A percentile compares a stretch with the other conserved stretches of the same genome.
Conservation (phyloP, 2,329 filamentous ascomycete species). For the Hypomyces perniciosus region DNA sequence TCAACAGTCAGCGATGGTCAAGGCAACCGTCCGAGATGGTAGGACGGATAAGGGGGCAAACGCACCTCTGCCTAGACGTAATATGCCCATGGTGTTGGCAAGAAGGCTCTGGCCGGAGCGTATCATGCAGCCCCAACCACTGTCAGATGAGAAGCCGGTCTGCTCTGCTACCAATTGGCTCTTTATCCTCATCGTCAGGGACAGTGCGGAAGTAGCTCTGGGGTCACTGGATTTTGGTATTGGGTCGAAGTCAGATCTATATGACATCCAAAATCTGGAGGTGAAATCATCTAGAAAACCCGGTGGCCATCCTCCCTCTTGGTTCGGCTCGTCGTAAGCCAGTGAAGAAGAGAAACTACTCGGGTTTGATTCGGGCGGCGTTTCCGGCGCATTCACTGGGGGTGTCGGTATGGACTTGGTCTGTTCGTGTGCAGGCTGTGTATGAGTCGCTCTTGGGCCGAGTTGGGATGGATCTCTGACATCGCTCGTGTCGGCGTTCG, state of each 20-base stretch:
- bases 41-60: background rate
- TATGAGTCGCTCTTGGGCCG: background rate
- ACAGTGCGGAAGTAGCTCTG: slow-evolving; percentile 64
- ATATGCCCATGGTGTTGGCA: slow-evolving; percentile 72
- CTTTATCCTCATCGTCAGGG: slow-evolving; percentile 76
- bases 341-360: slow-evolving; percentile 49
- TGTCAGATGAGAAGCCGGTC: slow-evolving; percentile 82
- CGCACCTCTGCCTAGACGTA: slow-evolving; percentile 73
- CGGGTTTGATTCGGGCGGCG: slow-evolving; percentile 42
- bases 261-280: slow-evolving; percentile 92
- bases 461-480: slow-evolving; percentile 13
- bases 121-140: slow-evolving; percentile 99
- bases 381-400: slow-evolving; percentile 33
- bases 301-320: slow-evolving; percentile 67
- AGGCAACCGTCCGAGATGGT: background rate
- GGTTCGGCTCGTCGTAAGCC: slow-evolving; percentile 39
- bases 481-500: slow-evolving; percentile 16
- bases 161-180: slow-evolving; percentile 67
- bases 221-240: slow-evolving; percentile 77
- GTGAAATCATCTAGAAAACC: slow-evolving; percentile 90
- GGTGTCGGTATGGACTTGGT: slow-evolving; percentile 15
- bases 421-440: slow-evolving; percentile 10
- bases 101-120: slow-evolving; percentile 88
- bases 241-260: slow-evolving; percentile 75
- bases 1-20: slow-evolving; percentile 7